phyloP scores from a whole-genome alignment of 1,284 basidiomycete species.

The Taiwanofungus camphoratus region DNA sequence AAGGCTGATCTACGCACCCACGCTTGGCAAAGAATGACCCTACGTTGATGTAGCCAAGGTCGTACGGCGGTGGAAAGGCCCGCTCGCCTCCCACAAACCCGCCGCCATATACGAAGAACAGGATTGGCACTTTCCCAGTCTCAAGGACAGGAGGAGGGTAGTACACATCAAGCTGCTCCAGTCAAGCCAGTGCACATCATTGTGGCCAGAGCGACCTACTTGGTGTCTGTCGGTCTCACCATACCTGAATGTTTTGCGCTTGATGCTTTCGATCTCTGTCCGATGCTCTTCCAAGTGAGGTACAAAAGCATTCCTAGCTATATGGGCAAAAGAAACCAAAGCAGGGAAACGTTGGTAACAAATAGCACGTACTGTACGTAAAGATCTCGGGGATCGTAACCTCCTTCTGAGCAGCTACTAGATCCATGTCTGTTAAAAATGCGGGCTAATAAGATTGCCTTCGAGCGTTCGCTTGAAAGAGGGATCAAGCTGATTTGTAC shows the following conservation, averaged over 20 bases:
- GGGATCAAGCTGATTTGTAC: background rate
- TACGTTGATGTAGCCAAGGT: slow-evolving; percentile 47
- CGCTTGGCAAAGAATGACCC: slow-evolving; percentile 53
- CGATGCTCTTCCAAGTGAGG: slow-evolving; percentile 37
- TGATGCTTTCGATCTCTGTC: slow-evolving; percentile 34
- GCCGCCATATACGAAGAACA: slow-evolving; percentile 63
- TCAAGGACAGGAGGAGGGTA: slow-evolving; percentile 36
- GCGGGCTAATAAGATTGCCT: background rate
- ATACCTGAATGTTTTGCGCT: slow-evolving; percentile 50
- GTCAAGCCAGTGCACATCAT: background rate
- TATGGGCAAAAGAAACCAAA: background rate
- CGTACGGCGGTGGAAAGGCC: slow-evolving; percentile 37
- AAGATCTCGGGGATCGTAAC: slow-evolving; percentile 5
- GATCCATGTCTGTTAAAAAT: slow-evolving; percentile 4
- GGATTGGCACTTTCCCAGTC: slow-evolving; percentile 37
- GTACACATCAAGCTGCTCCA: slow-evolving; percentile 46
- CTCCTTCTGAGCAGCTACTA: slow-evolving; percentile 7
- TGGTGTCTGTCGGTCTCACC: slow-evolving; percentile 48
- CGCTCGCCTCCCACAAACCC: slow-evolving; percentile 49
- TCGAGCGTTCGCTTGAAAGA: background rate
- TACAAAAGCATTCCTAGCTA: slow-evolving; percentile 33
- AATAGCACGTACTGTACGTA: slow-evolving; percentile 11
- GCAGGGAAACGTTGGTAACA: background rate
- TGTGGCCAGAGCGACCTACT: no score
- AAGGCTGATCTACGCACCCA: no score